phyloP scores from a whole-genome alignment of 2,329 filamentous ascomycete genomes.

The Pseudocercospora crystallina region DNA sequence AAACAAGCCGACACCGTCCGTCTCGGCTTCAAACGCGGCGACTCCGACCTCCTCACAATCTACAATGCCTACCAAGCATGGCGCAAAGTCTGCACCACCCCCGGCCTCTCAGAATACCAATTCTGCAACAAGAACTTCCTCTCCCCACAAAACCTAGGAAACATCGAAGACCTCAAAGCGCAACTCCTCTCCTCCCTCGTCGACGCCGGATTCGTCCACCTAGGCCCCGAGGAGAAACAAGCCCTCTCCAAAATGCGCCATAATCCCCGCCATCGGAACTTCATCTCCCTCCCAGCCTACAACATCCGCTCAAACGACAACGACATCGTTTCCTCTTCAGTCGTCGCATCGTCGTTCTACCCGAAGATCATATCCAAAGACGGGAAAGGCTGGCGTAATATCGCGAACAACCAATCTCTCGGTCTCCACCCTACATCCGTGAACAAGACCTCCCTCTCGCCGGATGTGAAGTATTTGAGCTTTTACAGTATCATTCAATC shows the following conservation, averaged over 20 bases:
- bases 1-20: conserved; percentile 78
- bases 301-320: conserved; percentile 77
- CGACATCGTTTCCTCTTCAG: conserved; percentile 73
- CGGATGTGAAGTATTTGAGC: conserved; percentile 71
- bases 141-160: conserved; percentile 79
- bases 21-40: conserved; percentile 74
- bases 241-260: conserved; percentile 69
- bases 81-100: conserved; percentile 75
- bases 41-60: conserved; percentile 87
- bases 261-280: conserved; percentile 64
- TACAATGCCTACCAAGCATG: conserved; percentile 93
- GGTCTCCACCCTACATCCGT: conserved; percentile 85
- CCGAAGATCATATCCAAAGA: conserved; percentile 86
- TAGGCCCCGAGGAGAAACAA: conserved; percentile 71
- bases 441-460: conserved; percentile 62
- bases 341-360: conserved; percentile 93
- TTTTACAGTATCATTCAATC: conserved; percentile 99
- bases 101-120: conserved; percentile 72
- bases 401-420: conserved; percentile 89
- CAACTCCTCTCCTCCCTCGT: conserved; percentile 82
- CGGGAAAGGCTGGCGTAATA: conserved; percentile 82
- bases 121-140: conserved; percentile 96
- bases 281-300: conserved; percentile 77
- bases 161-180: conserved; percentile 93
- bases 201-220: conserved; percentile 77